Base-by-base conservation (phyloP, 129 eudicot genomes). In the Chrysanthemum seticuspe region DNA sequence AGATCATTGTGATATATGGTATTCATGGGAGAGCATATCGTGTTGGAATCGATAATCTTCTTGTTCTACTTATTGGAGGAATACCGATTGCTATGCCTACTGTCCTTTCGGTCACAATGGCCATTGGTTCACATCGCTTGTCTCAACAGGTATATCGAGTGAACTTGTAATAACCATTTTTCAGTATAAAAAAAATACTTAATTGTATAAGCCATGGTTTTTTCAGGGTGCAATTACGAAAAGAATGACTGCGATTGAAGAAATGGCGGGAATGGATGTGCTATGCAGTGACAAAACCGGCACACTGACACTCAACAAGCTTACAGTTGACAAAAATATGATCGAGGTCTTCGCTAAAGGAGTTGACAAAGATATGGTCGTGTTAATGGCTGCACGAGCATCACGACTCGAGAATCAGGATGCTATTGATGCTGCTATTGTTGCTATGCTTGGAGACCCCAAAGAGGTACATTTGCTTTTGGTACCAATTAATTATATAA, bases 211-310 rank as follows among this genome's bases (percentile, higher is more conserved):
- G 25, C 47, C 14, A 70, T 19, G 13, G 14, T 53, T 40, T 52
- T 62, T 36, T 45, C 10, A 90, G 90, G 97, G 97, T 49, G 97
- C 97, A 0, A 90, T 90, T 5, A 90, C 97, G 9, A 90, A 90
- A 75, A 90, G 97, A 85, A 90, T 90, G 97, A 90, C 97, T 1
- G 94, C 97, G 0, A 87, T 90, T 10, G 97, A 90, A 74, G 97
- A 90, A 80, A 87, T 90, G 97, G 97, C 97, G 18, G 94, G 97
- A 63, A 90, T 90, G 97, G 97, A 90, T 80, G 97, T 90, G 27
- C 74, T 90, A 6, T 90, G 97, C 76, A 90, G 97, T 65, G 97
- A 90, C 77, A 90, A 90, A 78, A 90, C 97, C 12, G 94, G 97
- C 54, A 87, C 97, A 16, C 48, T 90, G 62, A 90, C 97, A 68